Evolutionary conservation across 345 rosid species (phyloP), one percentile per base, ranked within the genome.

Genomic region (Durio zibethinus): DNA sequence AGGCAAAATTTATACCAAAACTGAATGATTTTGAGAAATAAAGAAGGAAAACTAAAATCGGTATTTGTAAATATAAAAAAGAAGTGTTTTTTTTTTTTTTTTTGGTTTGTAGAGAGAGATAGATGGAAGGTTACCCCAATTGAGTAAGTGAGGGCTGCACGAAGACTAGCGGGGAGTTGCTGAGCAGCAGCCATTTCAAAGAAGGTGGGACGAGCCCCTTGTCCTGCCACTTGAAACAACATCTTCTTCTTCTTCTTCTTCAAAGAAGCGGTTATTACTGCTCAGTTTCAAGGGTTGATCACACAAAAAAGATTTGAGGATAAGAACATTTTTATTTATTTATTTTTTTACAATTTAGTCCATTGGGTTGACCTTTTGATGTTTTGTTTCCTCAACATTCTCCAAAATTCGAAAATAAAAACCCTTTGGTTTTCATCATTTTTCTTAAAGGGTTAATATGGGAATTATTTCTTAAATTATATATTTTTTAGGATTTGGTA

Each of bases 111-210:
- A 66, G 68, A 43, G 1, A 23, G 4, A 35, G 47, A 35, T 4
- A 48, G 23, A 48, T 35, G 18, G 56, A 57, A 23, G 82, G 74
- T 77, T 88, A 96, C 99, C 70, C 99, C 99, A 67, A 92, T 80
- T 38, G 99, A 96, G 81, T 96, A 96, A 50, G 98, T 89, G 69
- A 96, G 92, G 75, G 99, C 99, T 33, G 94, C 93, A 0, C 99
- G 97, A 74, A 96, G 94, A 85, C 99, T 96, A 84, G 97, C 87
- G 9, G 99, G 99, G 48, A 96, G 98, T 80, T 96, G 99, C 71
- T 96, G 99, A 62, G 99, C 99, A 2, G 99, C 99, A 72, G 98
- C 94, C 98, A 96, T 96, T 92, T 96, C 99, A 79, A 96, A 96
- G 97, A 96, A 93, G 76, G 99, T 93, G 74, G 99, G 99, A 48